Percentiles rank a stretch among this genome's conserved stretches.
phyloP scores from a whole-genome alignment of 371 early-diverging fungal genomes.

The Mucor velutinosus region DNA sequence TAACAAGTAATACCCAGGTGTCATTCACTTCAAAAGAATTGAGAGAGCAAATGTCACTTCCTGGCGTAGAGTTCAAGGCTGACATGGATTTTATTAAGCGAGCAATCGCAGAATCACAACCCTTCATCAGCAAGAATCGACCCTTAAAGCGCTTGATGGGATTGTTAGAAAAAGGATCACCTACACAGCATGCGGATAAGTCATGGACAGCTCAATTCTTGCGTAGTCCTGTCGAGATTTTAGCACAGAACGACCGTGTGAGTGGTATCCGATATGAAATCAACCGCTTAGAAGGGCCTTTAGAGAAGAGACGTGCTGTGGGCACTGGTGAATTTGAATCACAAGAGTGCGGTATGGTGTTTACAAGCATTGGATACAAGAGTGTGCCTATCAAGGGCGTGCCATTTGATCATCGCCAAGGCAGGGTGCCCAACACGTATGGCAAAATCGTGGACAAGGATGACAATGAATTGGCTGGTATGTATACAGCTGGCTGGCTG shows the following conservation, averaged over 20 bases:
- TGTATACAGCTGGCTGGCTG: constrained; percentile 93
- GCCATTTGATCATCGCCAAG: constrained; percentile 75
- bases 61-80: constrained; percentile 59
- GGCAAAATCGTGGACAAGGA: constrained; percentile 70
- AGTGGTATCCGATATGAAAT: constrained; percentile 63
- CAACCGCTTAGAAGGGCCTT: constrained; percentile 69
- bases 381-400: constrained; percentile 70
- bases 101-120: constrained; percentile 38
- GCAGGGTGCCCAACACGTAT: constrained; percentile 75
- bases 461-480: constrained; percentile 56
- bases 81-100: constrained; percentile 59
- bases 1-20: constrained; percentile 43
- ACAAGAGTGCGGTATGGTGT: constrained; percentile 65
- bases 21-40: constrained; percentile 94
- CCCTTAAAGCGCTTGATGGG: constrained; percentile 80
- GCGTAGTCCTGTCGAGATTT: constrained; percentile 65
- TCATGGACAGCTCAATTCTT: constrained; percentile 79
- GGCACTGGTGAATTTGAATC: constrained; percentile 59
- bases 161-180: constrained; percentile 68
- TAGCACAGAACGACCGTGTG: constrained; percentile 35
- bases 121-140: constrained; percentile 55
- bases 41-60: constrained; percentile 88
- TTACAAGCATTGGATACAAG: constrained; percentile 90
- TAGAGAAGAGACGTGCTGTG: constrained; percentile 52
- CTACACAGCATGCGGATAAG: constrained; percentile 33